These are phyloP conservation scores for Cercospora sesami DNA, from an alignment of 2,329 filamentous ascomycete genomes.

Conservation along the genomic window DNA sequence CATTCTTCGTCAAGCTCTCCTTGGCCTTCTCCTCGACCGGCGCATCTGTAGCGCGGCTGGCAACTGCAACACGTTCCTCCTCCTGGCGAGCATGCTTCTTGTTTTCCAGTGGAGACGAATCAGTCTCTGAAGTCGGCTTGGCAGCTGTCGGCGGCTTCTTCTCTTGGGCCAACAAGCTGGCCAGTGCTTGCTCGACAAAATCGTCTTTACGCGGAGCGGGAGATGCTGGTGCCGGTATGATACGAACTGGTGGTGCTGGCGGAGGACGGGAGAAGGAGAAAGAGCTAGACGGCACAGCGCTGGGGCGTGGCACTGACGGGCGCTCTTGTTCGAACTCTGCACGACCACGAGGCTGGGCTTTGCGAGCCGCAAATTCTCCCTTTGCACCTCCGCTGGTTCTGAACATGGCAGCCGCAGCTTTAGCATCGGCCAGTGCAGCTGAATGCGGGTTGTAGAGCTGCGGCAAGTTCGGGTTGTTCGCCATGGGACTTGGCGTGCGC, in stretches of 20 bases:
- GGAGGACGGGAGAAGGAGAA: neutral
- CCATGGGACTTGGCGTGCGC: neutral
- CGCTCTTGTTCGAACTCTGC: neutral
- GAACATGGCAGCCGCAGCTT: neutral
- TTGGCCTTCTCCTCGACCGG: neutral
- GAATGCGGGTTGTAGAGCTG: neutral
- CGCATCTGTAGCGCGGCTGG: neutral
- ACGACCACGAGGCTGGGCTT: neutral
- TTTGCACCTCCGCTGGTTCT: neutral
- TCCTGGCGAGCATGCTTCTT: neutral
- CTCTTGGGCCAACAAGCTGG: neutral
- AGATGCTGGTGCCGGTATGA: neutral
- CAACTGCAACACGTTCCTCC: neutral
- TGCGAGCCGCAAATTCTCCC: neutral
- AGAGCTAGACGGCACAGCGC: neutral
- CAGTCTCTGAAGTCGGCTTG: neutral
- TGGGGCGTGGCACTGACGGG: neutral
- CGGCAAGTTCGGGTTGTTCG: neutral
- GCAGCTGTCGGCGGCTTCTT: neutral
- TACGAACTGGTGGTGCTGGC: neutral
- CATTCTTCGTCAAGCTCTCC: neutral
- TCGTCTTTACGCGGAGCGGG: neutral
- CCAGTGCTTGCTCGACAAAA: neutral
- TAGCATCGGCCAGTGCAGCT: neutral
- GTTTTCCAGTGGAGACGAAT: neutral